Conservation (phyloP, 345 rosid genomes). For the Noccaea bulbosa region DNA sequence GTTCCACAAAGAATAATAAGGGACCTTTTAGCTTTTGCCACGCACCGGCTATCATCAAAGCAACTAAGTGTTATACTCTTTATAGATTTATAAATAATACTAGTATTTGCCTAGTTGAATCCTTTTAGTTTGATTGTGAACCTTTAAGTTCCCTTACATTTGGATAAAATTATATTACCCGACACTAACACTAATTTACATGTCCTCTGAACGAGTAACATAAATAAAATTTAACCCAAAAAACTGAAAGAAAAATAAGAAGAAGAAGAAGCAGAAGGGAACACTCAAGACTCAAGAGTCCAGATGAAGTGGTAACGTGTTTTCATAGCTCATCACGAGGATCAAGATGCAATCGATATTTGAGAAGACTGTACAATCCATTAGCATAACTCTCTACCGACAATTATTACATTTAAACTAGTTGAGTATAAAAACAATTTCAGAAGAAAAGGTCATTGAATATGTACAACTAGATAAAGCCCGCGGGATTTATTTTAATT, state of each 20-base stretch:
- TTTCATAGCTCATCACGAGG: slow-evolving; percentile 22
- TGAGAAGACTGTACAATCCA: slow-evolving; percentile 10
- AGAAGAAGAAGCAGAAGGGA: neutral
- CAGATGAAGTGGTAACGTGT: slow-evolving; percentile 10
- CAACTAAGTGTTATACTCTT: neutral
- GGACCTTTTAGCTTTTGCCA: slow-evolving; percentile 22
- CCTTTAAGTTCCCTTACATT: neutral
- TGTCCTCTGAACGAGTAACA: neutral
- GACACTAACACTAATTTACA: neutral
- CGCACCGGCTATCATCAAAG: slow-evolving; percentile 8
- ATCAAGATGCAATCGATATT: slow-evolving; percentile 18
- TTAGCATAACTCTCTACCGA: slow-evolving; percentile 14
- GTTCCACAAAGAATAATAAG: neutral
- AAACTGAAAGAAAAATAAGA: neutral
- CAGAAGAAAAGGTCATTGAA: neutral
- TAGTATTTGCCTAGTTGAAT: neutral
- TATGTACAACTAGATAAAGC: slow-evolving; percentile 14
- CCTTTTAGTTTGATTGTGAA: neutral
- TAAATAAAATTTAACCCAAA: neutral
- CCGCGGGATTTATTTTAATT: too few relatives aligned
- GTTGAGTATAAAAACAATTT: neutral
- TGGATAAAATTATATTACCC: neutral
- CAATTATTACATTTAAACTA: slow-evolving; percentile 19
- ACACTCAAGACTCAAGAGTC: slow-evolving; percentile 15
- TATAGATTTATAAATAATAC: slow-evolving; percentile 5